These are phyloP conservation scores for Zygotorulaspora chibaensis DNA, from an alignment of 805 yeast species.

Conservation along the genomic window DNA sequence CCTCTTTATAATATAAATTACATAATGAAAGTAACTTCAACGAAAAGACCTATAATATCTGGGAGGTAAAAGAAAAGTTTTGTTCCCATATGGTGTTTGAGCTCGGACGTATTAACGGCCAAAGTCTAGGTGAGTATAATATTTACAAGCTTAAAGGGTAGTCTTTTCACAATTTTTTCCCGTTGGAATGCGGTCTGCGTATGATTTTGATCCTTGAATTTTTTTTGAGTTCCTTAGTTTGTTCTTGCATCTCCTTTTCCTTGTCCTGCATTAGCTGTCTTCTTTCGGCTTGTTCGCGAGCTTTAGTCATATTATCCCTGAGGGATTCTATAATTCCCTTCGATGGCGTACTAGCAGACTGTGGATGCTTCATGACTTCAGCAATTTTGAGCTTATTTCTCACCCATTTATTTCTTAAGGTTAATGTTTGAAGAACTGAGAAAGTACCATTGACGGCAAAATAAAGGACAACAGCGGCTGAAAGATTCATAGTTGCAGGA, in stretches of 20 bases:
- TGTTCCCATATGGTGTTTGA: too few species aligned
- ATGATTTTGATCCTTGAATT: slow-evolving; percentile 30
- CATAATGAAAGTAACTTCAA: too few species aligned
- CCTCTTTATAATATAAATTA: too few species aligned
- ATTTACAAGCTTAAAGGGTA: slow-evolving; percentile 6
- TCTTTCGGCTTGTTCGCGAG: slow-evolving; percentile 39
- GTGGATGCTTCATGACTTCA: slow-evolving; percentile 54
- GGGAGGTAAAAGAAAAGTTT: too few species aligned
- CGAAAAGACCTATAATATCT: too few species aligned
- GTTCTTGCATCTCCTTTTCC: slow-evolving; percentile 32
- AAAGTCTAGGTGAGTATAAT: background rate
- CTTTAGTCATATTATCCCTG: slow-evolving; percentile 39
- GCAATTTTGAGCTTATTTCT: slow-evolving; percentile 57
- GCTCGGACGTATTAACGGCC: too few species aligned
- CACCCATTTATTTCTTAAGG: slow-evolving; percentile 56
- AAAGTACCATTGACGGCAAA: slow-evolving; percentile 76
- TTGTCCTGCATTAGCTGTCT: slow-evolving; percentile 36
- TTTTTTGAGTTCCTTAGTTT: slow-evolving; percentile 32
- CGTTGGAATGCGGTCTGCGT: slow-evolving; percentile 25
- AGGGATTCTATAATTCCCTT: slow-evolving; percentile 38
- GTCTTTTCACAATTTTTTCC: slow-evolving; percentile 5
- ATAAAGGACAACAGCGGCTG: slow-evolving; percentile 81
- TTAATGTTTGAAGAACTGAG: slow-evolving; percentile 66
- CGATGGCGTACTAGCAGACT: slow-evolving; percentile 30
- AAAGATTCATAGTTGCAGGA: slow-evolving; percentile 81